phyloP scores from a whole-genome alignment of 2,329 filamentous ascomycete species.

The Ophiocordyceps camponoti-saundersi region DNA sequence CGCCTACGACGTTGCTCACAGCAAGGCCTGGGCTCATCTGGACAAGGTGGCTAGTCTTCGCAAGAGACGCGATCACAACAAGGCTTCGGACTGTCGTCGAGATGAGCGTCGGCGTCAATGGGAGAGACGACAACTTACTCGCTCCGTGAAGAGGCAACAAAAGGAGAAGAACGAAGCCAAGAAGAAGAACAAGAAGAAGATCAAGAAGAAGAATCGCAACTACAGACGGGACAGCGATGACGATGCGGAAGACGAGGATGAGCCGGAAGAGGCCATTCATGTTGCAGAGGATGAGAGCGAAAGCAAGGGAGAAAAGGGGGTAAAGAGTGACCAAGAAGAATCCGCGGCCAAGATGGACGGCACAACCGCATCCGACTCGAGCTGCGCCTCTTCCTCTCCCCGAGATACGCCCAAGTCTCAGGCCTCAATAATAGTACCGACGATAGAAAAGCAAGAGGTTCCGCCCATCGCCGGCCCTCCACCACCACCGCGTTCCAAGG shows the following conservation, averaged over 20 bases:
- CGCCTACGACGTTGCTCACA: constrained; percentile 43
- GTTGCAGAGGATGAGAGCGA: not conserved
- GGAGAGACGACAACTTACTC: constrained; percentile 28
- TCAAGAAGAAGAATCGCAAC: constrained; percentile 15
- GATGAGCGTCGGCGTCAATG: constrained; percentile 29
- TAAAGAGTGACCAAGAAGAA: constrained; percentile 2
- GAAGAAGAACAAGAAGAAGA: constrained; percentile 22
- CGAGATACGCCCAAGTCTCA: constrained; percentile 15
- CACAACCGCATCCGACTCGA: constrained; percentile 12
- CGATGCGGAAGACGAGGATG: constrained; percentile 7
- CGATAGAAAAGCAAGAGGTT: constrained; percentile 14
- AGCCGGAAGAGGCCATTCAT: not conserved
- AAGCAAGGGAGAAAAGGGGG: not conserved
- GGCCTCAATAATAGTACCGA: constrained; percentile 7
- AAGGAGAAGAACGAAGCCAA: constrained; percentile 18
- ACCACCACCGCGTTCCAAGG: constrained; percentile 8
- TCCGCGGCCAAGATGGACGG: constrained; percentile 1
- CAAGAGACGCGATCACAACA: constrained; percentile 30
- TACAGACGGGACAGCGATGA: constrained; percentile 11
- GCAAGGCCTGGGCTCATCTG: constrained; percentile 34
- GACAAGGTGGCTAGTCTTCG: constrained; percentile 31
- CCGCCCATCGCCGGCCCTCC: constrained; percentile 11
- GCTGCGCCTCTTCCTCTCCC: constrained; percentile 9
- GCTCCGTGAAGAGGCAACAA: constrained; percentile 23
- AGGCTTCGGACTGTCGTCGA: constrained; percentile 27